These are phyloP conservation scores for Malus sieversii DNA, from an alignment of 306 rosid species.

Conservation along the genomic window DNA sequence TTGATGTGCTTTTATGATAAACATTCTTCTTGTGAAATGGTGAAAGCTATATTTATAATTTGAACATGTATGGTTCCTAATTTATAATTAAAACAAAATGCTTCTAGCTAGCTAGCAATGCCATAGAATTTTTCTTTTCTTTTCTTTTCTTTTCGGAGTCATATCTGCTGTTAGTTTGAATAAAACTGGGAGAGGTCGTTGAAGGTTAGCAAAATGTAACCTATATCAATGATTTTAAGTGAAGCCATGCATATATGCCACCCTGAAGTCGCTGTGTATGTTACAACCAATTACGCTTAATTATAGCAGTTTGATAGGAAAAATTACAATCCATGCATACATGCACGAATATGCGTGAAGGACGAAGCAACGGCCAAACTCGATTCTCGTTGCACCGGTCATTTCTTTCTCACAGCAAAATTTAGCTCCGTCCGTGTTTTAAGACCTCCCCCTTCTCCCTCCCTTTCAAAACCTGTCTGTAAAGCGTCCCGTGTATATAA, in stretches of 20 bases:
- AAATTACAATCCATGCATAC: neutral
- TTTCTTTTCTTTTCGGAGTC: no score
- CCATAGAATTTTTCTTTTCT: no score
- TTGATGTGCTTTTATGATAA: neutral
- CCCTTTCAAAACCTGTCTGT: neutral
- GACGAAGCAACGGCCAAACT: conserved; percentile 23
- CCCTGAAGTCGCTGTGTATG: neutral
- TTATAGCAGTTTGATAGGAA: neutral
- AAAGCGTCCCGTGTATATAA: neutral
- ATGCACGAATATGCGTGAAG: neutral
- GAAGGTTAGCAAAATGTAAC: neutral
- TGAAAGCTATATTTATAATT: neutral
- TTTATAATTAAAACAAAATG: no score
- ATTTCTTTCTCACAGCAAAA: neutral
- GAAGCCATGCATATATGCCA: neutral
- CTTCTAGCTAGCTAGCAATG: no score
- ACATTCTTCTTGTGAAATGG: neutral
- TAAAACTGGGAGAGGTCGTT: no score
- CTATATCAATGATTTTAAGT: neutral
- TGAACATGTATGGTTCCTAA: neutral
- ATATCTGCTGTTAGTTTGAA: no score
- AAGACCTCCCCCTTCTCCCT: neutral
- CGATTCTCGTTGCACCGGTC: conserved; percentile 23
- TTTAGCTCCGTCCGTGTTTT: neutral
- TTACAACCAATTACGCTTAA: neutral